phyloP scores from a whole-genome alignment of 441 rosid species.

The Manihot esculenta region DNA sequence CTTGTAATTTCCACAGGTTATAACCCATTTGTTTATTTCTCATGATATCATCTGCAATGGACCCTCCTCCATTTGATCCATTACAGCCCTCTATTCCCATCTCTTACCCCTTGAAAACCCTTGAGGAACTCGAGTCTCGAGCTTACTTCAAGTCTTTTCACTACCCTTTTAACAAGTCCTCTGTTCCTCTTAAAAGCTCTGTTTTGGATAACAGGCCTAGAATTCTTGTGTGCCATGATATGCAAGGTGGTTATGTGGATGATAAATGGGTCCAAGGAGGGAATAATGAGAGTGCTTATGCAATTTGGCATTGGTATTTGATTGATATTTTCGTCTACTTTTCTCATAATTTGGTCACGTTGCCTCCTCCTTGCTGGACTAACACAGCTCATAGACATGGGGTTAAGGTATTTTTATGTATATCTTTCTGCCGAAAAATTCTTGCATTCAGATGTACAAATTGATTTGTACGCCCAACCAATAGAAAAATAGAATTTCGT shows the following conservation, averaged over 20 bases:
- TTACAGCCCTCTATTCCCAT: slow-evolving; percentile 55
- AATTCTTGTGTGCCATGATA: slow-evolving; percentile 76
- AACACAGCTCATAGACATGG: slow-evolving; percentile 87
- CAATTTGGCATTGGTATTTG: slow-evolving; percentile 88
- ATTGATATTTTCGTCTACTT: slow-evolving; percentile 83
- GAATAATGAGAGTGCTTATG: slow-evolving; percentile 47
- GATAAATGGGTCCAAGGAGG: slow-evolving; percentile 94
- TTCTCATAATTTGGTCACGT: slow-evolving; percentile 67
- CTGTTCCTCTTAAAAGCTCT: slow-evolving; percentile 39
- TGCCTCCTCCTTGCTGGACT: slow-evolving; percentile 94
- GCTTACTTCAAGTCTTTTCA: slow-evolving; percentile 78
- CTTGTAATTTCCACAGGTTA: not conserved
- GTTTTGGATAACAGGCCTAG: slow-evolving; percentile 25
- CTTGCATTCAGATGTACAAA: too few species aligned
- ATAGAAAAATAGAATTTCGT: too few species aligned
- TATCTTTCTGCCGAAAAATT: not conserved
- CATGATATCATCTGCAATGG: slow-evolving; percentile 2
- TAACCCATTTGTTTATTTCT: not conserved
- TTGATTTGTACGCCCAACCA: too few species aligned
- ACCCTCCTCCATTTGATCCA: slow-evolving; percentile 44
- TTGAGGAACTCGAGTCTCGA: slow-evolving; percentile 56
- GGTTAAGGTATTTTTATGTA: slow-evolving; percentile 47
- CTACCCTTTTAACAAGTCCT: slow-evolving; percentile 59
- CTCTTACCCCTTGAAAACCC: slow-evolving; percentile 67
- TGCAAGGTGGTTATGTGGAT: slow-evolving; percentile 69